A percentile compares a stretch with the other conserved stretches of the same genome.
These are phyloP conservation scores for Vararia minispora DNA, from an alignment of 768 basidiomycete species.

Conservation along the genomic window DNA sequence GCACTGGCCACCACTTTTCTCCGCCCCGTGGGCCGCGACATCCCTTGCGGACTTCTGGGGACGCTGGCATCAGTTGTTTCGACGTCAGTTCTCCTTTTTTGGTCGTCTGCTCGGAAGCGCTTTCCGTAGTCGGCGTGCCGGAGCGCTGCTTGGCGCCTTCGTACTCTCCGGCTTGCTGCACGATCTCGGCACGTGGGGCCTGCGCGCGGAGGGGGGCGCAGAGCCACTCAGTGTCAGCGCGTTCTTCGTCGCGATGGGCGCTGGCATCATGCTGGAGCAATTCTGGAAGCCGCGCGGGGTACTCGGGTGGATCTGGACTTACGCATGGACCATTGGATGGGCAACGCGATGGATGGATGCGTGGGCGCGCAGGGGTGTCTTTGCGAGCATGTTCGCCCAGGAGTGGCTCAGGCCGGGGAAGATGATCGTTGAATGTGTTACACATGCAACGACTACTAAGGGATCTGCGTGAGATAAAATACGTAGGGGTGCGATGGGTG, in stretches of 20 bases:
- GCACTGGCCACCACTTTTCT: constrained; percentile 24
- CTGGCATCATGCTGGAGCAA: constrained; percentile 40
- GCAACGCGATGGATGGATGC: constrained; percentile 13
- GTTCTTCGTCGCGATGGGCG: constrained; percentile 48
- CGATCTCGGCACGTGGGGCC: constrained; percentile 43
- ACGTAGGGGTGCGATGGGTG: too few species aligned
- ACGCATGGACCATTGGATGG: constrained; percentile 35
- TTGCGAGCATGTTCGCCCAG: constrained; percentile 1
- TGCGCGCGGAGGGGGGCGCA: constrained; percentile 41
- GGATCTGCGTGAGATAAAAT: too few species aligned
- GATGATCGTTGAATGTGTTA: not conserved
- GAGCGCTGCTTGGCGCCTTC: constrained; percentile 47
- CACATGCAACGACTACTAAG: too few species aligned
- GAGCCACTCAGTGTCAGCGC: constrained; percentile 32
- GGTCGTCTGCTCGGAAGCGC: constrained; percentile 25
- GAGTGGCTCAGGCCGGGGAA: constrained; percentile 2
- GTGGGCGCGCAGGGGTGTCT: constrained; percentile 5
- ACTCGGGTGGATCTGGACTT: constrained; percentile 41
- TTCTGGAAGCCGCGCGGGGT: constrained; percentile 39
- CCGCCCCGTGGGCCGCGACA: constrained; percentile 24
- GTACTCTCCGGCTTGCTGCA: constrained; percentile 50
- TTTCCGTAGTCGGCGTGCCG: constrained; percentile 37
- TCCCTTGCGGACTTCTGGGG: constrained; percentile 29
- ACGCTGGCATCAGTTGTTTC: constrained; percentile 27
- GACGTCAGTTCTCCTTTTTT: constrained; percentile 20